phyloP scores from a whole-genome alignment of 1,284 basidiomycete genomes.

The Golubevia pallescens region DNA sequence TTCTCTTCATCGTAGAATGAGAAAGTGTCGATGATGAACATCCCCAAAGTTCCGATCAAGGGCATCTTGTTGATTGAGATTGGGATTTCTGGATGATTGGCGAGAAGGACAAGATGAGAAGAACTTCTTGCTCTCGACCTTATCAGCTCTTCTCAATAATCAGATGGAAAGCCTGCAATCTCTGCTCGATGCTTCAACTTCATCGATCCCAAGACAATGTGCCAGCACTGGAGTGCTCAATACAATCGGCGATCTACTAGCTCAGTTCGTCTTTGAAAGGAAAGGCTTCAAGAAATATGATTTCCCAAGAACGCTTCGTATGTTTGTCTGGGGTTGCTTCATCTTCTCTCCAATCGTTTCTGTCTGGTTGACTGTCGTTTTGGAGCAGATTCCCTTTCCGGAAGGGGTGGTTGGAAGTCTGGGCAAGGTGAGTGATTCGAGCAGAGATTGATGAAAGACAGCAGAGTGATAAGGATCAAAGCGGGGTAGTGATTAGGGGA shows the following conservation, averaged over 20 bases:
- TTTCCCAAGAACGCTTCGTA: slow-evolving; percentile 23
- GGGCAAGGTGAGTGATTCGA: slow-evolving; percentile 27
- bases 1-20: slow-evolving; percentile 4
- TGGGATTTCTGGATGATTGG: too few species aligned
- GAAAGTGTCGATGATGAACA: slow-evolving; percentile 21
- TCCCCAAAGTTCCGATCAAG: slow-evolving; percentile 16
- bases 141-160: too few species aligned
- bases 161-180: slow-evolving; percentile 29
- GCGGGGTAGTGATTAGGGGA: too few species aligned
- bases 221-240: slow-evolving; percentile 28
- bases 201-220: slow-evolving; percentile 45
- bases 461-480: too few species aligned
- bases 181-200: slow-evolving; percentile 36
- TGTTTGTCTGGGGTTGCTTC: slow-evolving; percentile 36
- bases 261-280: slow-evolving; percentile 38
- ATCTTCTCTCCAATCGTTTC: slow-evolving; percentile 46
- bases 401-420: slow-evolving; percentile 20
- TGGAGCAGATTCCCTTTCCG: slow-evolving; percentile 35
- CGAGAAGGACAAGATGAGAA: too few species aligned
- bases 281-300: slow-evolving; percentile 30
- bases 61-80: slow-evolving; percentile 15
- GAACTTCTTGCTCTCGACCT: too few species aligned
- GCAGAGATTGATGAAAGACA: too few species aligned
- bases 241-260: slow-evolving; percentile 32
- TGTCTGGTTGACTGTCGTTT: slow-evolving; percentile 36